Evolutionary conservation across 1,284 basidiomycete species (phyloP).

Genomic region (Malassezia dermatis): DNA sequence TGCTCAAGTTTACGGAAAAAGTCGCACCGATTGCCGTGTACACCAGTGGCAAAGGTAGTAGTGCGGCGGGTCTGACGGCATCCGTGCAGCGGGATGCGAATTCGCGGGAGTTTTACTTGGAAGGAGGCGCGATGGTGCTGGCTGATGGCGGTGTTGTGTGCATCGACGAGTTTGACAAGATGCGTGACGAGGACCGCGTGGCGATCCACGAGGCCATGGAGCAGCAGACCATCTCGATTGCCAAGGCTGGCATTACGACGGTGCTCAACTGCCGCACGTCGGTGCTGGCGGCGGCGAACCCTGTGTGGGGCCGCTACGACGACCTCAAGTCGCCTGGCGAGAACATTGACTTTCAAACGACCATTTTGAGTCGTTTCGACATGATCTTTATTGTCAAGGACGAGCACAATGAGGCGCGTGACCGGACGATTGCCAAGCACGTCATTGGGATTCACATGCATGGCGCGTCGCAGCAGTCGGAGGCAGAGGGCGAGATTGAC

Average conservation of each 20-base stretch:
- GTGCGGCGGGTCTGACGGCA: constrained; percentile 93
- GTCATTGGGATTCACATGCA: constrained; percentile 99
- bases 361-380: constrained; percentile 94
- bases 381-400: constrained; percentile 99
- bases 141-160: constrained; percentile 97
- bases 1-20: constrained; percentile 98
- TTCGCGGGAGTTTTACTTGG: constrained; percentile 95
- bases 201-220: constrained; percentile 99
- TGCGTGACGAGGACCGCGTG: constrained; percentile 96
- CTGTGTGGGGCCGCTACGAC: constrained; percentile 95
- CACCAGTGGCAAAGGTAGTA: constrained; percentile 94
- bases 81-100: constrained; percentile 88
- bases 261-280: constrained; percentile 92
- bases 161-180: constrained; percentile 99
- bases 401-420: constrained; percentile 88
- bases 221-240: constrained; percentile 98
- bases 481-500: constrained; percentile 76
- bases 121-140: constrained; percentile 98
- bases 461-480: constrained; percentile 57
- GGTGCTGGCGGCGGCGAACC: constrained; percentile 94
- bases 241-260: constrained; percentile 97
- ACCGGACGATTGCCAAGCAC: constrained; percentile 87
- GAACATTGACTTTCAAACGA: constrained; percentile 98
- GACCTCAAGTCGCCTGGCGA: constrained; percentile 94
- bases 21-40: constrained; percentile 94